phyloP scores from a whole-genome alignment of 176 grass and related monocot species.

The Aechmea fasciata region DNA sequence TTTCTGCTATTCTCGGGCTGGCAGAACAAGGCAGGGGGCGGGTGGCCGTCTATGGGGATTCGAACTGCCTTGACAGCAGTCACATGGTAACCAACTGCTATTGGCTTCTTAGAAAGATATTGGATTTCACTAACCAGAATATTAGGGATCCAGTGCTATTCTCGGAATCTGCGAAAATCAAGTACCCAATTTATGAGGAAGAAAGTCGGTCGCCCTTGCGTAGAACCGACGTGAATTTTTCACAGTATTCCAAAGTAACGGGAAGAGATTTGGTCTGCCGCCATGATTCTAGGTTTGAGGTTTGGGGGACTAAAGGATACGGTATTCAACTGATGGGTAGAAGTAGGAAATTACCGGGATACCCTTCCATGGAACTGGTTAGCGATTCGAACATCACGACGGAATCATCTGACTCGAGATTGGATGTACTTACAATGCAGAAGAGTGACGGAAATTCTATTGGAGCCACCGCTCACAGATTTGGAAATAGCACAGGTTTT shows the following conservation, averaged over 20 bases:
- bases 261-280: conserved; percentile 83
- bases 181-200: conserved; percentile 41
- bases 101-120: conserved; percentile 82
- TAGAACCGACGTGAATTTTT: conserved; percentile 85
- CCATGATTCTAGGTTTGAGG: conserved; percentile 68
- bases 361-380: conserved; percentile 29
- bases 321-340: conserved; percentile 47
- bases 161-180: conserved; percentile 53
- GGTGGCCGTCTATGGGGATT: conserved; percentile 85
- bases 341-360: conserved; percentile 59
- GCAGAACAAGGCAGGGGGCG: conserved; percentile 55
- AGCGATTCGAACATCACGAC: conserved; percentile 27
- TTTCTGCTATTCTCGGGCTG: conserved; percentile 71
- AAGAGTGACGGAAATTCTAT: conserved; percentile 23
- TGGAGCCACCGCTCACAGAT: conserved; percentile 26
- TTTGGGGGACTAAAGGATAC: conserved; percentile 82
- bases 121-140: conserved; percentile 77
- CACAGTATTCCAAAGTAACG: conserved; percentile 56
- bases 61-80: conserved; percentile 97
- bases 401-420: conserved; percentile 18
- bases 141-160: conserved; percentile 82
- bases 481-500: conserved; percentile 55
- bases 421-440: conserved; percentile 25
- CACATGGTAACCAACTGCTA: conserved; percentile 99
- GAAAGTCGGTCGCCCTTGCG: conserved; percentile 37